A percentile compares a stretch with the other conserved stretches of the same genome.
Conservation (phyloP, 306 rosid species). For the Senna siamea region DNA sequence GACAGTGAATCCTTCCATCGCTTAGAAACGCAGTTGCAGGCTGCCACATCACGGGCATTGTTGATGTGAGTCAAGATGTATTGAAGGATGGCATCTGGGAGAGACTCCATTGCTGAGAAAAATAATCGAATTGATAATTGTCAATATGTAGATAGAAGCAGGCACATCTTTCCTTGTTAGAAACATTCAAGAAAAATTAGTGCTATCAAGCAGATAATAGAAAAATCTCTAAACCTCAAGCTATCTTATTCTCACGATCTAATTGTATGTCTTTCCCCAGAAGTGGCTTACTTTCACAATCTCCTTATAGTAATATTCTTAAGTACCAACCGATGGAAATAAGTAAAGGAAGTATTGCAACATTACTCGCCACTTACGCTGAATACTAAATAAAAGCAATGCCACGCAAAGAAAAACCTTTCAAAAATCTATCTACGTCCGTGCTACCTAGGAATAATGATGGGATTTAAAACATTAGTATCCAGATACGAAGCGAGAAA, state of each 20-base stretch:
- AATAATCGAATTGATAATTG: slow-evolving; percentile 34
- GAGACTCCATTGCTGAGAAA: slow-evolving; percentile 67
- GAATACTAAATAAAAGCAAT: slow-evolving; percentile 8
- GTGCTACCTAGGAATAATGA: neutral
- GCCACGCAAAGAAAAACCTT: neutral
- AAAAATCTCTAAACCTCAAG: neutral
- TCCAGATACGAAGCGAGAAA: neutral
- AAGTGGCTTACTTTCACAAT: slow-evolving; percentile 10
- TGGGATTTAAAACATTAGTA: neutral
- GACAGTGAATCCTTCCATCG: slow-evolving; percentile 77
- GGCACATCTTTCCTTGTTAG: slow-evolving; percentile 1
- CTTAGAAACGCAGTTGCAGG: slow-evolving; percentile 86
- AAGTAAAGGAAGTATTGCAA: neutral
- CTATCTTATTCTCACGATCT: neutral
- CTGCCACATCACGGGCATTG: slow-evolving; percentile 78
- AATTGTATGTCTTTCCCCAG: slow-evolving; percentile 8
- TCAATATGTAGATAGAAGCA: slow-evolving; percentile 14
- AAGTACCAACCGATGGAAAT: neutral
- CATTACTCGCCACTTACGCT: neutral
- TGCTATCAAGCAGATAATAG: neutral
- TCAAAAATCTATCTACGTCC: neutral
- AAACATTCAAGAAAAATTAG: slow-evolving; percentile 4
- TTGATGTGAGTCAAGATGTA: slow-evolving; percentile 67
- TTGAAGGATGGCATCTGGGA: slow-evolving; percentile 87
- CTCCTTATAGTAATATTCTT: neutral